A percentile compares a stretch with the other conserved stretches of the same genome.
Evolutionary conservation across 1,139 yeast species (phyloP).

Genomic region (Pichia sp.): DNA sequence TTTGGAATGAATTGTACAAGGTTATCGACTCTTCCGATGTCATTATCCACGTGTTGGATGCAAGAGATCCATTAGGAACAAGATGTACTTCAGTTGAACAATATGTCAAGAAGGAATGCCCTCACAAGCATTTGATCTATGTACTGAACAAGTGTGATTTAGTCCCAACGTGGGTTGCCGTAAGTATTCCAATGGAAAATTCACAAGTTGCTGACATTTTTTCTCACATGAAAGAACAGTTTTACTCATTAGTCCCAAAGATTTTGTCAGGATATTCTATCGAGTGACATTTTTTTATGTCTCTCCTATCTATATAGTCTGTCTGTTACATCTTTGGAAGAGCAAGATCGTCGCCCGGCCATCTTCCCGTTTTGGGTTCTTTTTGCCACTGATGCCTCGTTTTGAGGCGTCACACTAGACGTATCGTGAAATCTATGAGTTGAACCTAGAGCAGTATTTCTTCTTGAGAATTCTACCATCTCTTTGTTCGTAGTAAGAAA

Average conservation of each 20-base stretch:
- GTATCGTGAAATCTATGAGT: constrained; percentile 18
- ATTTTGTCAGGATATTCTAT: constrained; percentile 59
- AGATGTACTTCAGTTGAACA: constrained; percentile 92
- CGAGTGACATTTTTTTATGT: background rate
- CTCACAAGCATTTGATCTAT: constrained; percentile 92
- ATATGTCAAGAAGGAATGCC: constrained; percentile 87
- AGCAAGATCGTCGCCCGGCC: constrained; percentile 54
- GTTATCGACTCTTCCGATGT: constrained; percentile 97
- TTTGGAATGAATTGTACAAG: constrained; percentile 96
- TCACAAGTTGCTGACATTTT: constrained; percentile 1
- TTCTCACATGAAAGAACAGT: background rate
- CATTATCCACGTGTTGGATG: constrained; percentile 91
- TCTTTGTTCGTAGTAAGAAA: constrained; percentile 65
- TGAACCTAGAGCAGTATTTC: constrained; percentile 13
- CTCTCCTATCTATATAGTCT: constrained; percentile 33
- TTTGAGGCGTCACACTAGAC: constrained; percentile 26
- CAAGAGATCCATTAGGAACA: constrained; percentile 96
- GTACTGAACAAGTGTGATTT: constrained; percentile 96
- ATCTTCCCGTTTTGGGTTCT: constrained; percentile 38
- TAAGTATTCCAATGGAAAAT: constrained; percentile 49
- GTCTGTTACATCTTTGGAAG: constrained; percentile 99
- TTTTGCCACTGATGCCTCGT: constrained; percentile 24
- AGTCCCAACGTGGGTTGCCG: constrained; percentile 99
- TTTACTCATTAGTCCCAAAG: constrained; percentile 40
- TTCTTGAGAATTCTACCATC: constrained; percentile 36